Base-by-base conservation (phyloP, 148 eudicot genomes). In the Rhododendron henanense region DNA sequence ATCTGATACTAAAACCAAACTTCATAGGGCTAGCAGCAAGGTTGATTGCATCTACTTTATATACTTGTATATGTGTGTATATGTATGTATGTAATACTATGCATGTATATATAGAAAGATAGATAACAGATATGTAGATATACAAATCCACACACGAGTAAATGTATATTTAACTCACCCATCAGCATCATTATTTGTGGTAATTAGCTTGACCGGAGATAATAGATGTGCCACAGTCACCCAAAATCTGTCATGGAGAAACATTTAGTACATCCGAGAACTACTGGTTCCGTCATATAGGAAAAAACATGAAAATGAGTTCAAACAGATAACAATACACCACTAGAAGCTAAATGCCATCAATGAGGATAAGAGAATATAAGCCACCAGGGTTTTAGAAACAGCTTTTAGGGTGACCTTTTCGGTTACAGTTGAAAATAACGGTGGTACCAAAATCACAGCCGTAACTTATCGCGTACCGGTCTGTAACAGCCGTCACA, bases 181-280 rank as follows among this genome's bases (percentile, higher is more conserved):
- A 87, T 95, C 97, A 78, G 89, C 61, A 50, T 95, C 94, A 87
- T 89, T 85, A 86, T 71, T 91, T 74, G 95, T 79, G 85, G 93
- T 86, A 44, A 69, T 85, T 75, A 96, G 88, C 96, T 95, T 96
- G 83, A 88, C 94, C 63, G 98, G 96, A 90, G 84, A 88, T 79
- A 96, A 74, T 75, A 94, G 92, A 87, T 95, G 91, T 48, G 91
- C 92, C 88, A 94, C 81, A 41, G 94, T 90, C 81, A 85, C 89
- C 98, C 94, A 94, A 88, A 95, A 96, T 87, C 99, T 96, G 94
- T 90, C 89, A 10, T 78, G 13, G 61, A 83, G 78, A 45, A 57
- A 18, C 28, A 16, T 31, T 69, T 6, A 84, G 85, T 47, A 83
- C 39, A 47, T 21, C 80, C 41, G 6, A 35, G 55, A 79, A 51